Percentiles rank a stretch among this genome's conserved stretches.
Conservation (phyloP, 116 monocot genomes). For the Trichopus zeylanicus region DNA sequence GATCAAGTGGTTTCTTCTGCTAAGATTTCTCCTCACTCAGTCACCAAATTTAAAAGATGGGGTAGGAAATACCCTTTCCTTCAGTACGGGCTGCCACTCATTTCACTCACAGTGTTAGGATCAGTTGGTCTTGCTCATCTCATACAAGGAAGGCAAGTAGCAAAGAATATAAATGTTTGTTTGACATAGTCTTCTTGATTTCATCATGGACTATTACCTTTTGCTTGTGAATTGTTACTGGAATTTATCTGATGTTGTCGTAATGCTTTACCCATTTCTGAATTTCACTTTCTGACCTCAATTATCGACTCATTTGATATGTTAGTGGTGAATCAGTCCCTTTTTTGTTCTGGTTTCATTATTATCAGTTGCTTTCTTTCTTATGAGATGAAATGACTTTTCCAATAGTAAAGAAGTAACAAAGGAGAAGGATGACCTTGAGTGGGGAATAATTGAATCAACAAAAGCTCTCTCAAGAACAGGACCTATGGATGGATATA, state of each 20-base stretch:
- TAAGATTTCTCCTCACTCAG: constrained; percentile 28
- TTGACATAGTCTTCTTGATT: too few relatives aligned
- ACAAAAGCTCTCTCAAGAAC: constrained; percentile 75
- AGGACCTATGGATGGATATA: constrained; percentile 65
- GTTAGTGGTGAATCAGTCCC: too few relatives aligned
- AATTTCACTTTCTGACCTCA: too few relatives aligned
- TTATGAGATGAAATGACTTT: background rate
- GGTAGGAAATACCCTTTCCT: constrained; percentile 77
- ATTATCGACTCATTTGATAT: too few relatives aligned
- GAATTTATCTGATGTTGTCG: too few relatives aligned
- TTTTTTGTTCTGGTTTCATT: background rate
- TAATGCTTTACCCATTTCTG: too few relatives aligned
- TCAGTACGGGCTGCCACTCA: constrained; percentile 76
- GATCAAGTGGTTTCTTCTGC: constrained; percentile 6
- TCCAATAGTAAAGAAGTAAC: constrained; percentile 63
- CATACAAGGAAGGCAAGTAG: constrained; percentile 68
- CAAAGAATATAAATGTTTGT: too few relatives aligned
- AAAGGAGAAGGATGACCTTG: constrained; percentile 89
- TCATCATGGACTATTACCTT: too few relatives aligned
- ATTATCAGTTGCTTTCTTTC: background rate
- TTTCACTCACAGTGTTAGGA: constrained; percentile 85
- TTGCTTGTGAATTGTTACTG: too few relatives aligned
- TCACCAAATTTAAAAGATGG: constrained; percentile 78
- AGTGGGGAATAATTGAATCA: constrained; percentile 82
- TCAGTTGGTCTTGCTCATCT: constrained; percentile 81